Evolutionary conservation across 352 stramenopile species (phyloP).

Genomic region (Hyaloperonospora arabidopsidis): DNA sequence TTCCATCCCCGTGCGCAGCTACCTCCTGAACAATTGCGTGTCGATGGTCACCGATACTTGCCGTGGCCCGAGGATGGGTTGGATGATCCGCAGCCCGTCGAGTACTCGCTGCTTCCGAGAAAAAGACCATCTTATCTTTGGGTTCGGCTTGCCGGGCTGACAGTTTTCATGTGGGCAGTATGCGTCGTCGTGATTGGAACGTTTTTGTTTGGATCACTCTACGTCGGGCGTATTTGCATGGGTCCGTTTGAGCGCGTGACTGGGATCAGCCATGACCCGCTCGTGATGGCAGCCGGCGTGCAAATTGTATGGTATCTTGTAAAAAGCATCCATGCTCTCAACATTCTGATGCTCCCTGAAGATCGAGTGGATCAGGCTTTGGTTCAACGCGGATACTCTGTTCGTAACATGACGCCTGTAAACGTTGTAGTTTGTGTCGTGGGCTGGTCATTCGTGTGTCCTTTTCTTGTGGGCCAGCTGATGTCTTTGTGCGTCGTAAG

Average conservation of each 20-base stretch:
- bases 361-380: conserved; percentile 54
- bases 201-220: conserved; percentile 63
- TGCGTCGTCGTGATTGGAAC: conserved; percentile 51
- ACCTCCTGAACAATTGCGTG: conserved; percentile 57
- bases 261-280: conserved; percentile 63
- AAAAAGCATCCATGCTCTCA: conserved; percentile 54
- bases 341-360: conserved; percentile 49
- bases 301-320: conserved; percentile 72
- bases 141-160: conserved; percentile 42
- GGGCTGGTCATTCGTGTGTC: conserved; percentile 64
- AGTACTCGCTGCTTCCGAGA: conserved; percentile 66
- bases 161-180: conserved; percentile 51
- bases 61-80: conserved; percentile 80
- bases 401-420: conserved; percentile 51
- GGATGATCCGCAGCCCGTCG: conserved; percentile 52
- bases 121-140: conserved; percentile 43
- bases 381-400: conserved; percentile 53
- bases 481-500: conserved; percentile 42
- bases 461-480: conserved; percentile 61
- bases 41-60: conserved; percentile 68
- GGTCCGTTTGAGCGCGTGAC: conserved; percentile 60
- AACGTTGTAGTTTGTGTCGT: conserved; percentile 49
- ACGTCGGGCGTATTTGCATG: conserved; percentile 57
- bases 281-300: conserved; percentile 64
- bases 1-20: conserved; percentile 70